Conservation (phyloP, 2,329 filamentous ascomycete genomes). For the Fusarium sp. region DNA sequence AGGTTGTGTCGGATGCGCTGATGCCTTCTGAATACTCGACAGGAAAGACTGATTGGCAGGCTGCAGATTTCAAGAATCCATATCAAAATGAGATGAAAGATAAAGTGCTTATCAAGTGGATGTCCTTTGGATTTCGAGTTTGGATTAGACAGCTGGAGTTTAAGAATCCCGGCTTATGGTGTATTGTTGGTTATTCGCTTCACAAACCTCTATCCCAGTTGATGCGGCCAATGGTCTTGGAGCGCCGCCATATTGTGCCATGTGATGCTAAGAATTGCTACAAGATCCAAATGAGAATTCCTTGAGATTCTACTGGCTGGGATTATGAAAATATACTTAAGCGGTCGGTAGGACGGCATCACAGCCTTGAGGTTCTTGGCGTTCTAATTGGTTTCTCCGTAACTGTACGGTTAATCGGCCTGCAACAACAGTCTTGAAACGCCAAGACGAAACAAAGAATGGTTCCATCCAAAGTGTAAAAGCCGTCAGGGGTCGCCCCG, state of each 20-base stretch:
- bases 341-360: neutral
- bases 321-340: no score
- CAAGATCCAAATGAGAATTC: no score
- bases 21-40: slow-evolving; percentile 53
- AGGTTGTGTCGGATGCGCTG: slow-evolving; percentile 56
- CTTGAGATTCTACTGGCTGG: no score
- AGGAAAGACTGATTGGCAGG: slow-evolving; percentile 39
- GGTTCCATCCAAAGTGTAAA: neutral
- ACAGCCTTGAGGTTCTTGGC: neutral
- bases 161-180: no score
- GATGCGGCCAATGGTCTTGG: no score
- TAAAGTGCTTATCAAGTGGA: neutral
- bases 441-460: slow-evolving; percentile 12
- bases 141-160: neutral
- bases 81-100: slow-evolving; percentile 42
- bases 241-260: no score
- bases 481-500: neutral
- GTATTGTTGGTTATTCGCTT: no score
- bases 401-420: neutral
- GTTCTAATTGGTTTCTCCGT: neutral
- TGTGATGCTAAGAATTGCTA: no score
- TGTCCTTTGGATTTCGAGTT: neutral
- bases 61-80: slow-evolving; percentile 42
- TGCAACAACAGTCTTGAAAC: neutral
- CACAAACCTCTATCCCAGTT: no score